Conservation (phyloP, 331 rosid species). For the Prunus yedoensis region DNA sequence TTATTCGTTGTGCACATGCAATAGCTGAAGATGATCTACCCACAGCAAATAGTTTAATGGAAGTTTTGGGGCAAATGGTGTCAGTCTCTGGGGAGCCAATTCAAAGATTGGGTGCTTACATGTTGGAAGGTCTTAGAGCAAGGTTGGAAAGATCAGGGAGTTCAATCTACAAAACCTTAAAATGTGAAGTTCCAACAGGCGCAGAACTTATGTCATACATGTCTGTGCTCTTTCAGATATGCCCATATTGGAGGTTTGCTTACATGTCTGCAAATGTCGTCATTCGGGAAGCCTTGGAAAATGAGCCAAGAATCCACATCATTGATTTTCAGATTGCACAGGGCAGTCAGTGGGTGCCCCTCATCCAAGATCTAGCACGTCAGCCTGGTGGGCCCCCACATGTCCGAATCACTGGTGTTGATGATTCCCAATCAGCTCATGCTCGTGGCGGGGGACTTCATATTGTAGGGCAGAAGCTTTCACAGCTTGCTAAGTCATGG, state of each 20-base stretch:
- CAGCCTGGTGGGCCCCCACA: conserved; percentile 61
- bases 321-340: conserved; percentile 97
- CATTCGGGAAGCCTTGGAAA: conserved; percentile 62
- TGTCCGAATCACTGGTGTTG: conserved; percentile 72
- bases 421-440: conserved; percentile 75
- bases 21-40: conserved; percentile 43
- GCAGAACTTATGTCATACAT: conserved; percentile 74
- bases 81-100: conserved; percentile 78
- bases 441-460: conserved; percentile 99
- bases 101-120: conserved; percentile 86
- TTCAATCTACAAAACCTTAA: conserved; percentile 66
- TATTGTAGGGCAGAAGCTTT: conserved; percentile 55
- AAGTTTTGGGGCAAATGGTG: conserved; percentile 70
- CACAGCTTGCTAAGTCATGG: conserved; percentile 37
- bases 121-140: conserved; percentile 95
- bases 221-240: conserved; percentile 56
- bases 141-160: conserved; percentile 83
- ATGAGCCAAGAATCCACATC: conserved; percentile 72
- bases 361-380: conserved; percentile 56
- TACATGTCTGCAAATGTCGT: conserved; percentile 66
- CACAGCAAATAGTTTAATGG: conserved; percentile 51
- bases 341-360: conserved; percentile 74
- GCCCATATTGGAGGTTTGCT: conserved; percentile 84
- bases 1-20: conserved; percentile 55
- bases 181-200: conserved; percentile 78